Evolutionary conservation across 2,329 filamentous ascomycete genomes (phyloP), one percentile per base, ranked within the genome.

Genomic region (Exophiala oligosperma): DNA sequence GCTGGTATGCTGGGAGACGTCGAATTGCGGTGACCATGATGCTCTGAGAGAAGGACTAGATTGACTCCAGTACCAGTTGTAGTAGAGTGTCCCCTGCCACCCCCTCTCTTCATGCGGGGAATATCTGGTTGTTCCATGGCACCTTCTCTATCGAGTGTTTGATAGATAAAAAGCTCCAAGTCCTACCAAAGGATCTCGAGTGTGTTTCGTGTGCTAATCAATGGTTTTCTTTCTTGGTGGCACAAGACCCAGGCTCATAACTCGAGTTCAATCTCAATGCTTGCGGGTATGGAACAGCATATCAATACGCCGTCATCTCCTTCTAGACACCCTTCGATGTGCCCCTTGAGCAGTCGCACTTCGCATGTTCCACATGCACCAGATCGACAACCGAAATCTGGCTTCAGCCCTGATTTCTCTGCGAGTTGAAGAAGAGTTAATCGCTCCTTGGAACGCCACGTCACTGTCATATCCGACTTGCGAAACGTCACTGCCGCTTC

Each of bases 351-450:
- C 24, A 64, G 53, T 55, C 59, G 63, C 12, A 57, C 54, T 50
- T 64, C 62, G 51, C 62, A 64, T 12, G 62, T 63, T 4, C 62
- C 60, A 43, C 62, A 64, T 14, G 52, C 56, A 12, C 62, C 62
- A 28, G 57, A 63, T 4, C 62, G 54, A 43, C 62, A 64, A 32
- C 62, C 62, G 47, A 58, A 64, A 24, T 63, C 60, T 14, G 62
- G 62, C 12, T 48, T 63, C 48, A 64, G 26, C 7, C 62, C 62
- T 11, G 59, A 60, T 51, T 59, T 62, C 41, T 64, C 62, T 23
- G 62, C 62, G 8, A 64, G 55, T 37, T 64, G 57, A 14, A 64
- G 58, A 11, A 64, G 52, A 2, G 62, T 51, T 12, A 63, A 41
- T 28, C 60, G 57, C 24, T 63, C 60, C 32, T 64, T 64, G 12